Evolutionary conservation across 1,284 basidiomycete genomes (phyloP).

Genomic region (Puccinia novopanici): DNA sequence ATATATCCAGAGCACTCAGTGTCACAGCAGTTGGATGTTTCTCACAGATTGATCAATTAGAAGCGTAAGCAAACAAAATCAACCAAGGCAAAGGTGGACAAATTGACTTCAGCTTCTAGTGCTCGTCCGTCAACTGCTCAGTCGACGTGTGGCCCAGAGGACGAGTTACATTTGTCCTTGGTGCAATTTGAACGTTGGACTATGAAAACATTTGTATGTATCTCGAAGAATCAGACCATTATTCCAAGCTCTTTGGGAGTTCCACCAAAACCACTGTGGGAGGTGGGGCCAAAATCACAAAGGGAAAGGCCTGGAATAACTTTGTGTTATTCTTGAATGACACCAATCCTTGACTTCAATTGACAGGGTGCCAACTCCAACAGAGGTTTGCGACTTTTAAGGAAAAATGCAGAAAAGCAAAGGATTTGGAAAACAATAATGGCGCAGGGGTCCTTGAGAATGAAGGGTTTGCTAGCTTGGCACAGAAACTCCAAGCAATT

Average conservation of each 20-base stretch:
- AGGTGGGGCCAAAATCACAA: not conserved
- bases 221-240: not conserved
- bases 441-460: not conserved
- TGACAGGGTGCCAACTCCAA: not conserved
- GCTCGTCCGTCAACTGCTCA: too few species aligned
- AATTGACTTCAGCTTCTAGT: too few species aligned
- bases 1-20: too few species aligned
- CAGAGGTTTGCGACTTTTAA: conserved; percentile 17
- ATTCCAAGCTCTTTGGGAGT: not conserved
- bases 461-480: not conserved
- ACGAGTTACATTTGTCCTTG: too few species aligned
- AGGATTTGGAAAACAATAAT: not conserved
- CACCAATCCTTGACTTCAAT: not conserved
- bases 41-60: too few species aligned
- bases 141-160: too few species aligned
- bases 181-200: too few species aligned
- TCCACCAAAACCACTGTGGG: not conserved
- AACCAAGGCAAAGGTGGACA: too few species aligned
- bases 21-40: too few species aligned
- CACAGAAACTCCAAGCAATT: not conserved
- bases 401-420: not conserved
- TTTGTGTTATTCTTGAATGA: not conserved
- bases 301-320: not conserved
- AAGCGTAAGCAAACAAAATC: too few species aligned
- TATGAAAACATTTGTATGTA: not conserved